phyloP scores from a whole-genome alignment of 768 basidiomycete genomes.

The Amanita fuliginea region DNA sequence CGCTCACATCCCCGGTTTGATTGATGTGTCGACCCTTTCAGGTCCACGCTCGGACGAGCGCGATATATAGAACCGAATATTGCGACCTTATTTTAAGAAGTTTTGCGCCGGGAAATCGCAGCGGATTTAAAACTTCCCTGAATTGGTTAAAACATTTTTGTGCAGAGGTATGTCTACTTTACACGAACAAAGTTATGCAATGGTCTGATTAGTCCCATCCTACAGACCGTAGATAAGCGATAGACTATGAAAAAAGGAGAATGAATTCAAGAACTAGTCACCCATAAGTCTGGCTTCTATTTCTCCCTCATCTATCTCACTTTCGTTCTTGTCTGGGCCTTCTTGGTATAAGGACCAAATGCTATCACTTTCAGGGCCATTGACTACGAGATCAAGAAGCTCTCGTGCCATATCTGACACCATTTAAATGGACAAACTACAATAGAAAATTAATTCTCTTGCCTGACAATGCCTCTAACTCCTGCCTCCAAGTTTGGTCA shows the following conservation, averaged over 20 bases:
- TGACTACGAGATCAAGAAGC: conserved; percentile 56
- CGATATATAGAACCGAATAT: conserved; percentile 39
- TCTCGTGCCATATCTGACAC: conserved; percentile 46
- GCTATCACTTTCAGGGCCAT: conserved; percentile 59
- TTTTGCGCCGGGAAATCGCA: conserved; percentile 18
- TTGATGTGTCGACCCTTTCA: conserved; percentile 21
- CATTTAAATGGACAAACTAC: conserved; percentile 1
- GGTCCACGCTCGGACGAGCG: conserved; percentile 31
- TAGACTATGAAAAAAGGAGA: not conserved
- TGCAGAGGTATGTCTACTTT: conserved; percentile 24
- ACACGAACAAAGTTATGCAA: not conserved
- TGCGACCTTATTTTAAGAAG: conserved; percentile 39
- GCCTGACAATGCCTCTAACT: conserved; percentile 40
- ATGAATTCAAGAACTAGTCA: conserved; percentile 4
- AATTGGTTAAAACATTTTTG: conserved; percentile 53
- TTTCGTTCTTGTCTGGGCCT: conserved; percentile 25
- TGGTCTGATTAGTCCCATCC: not conserved
- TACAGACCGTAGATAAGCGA: conserved; percentile 2
- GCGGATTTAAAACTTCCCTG: conserved; percentile 27
- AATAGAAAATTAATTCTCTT: conserved; percentile 10
- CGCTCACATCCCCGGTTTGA: not conserved
- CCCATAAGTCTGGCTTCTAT: conserved; percentile 41
- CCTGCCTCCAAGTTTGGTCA: conserved; percentile 22
- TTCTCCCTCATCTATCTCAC: conserved; percentile 44
- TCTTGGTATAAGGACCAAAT: conserved; percentile 53